Evolutionary conservation across 2,329 filamentous ascomycete genomes (phyloP).

Genomic region (Colletotrichum truncatum): DNA sequence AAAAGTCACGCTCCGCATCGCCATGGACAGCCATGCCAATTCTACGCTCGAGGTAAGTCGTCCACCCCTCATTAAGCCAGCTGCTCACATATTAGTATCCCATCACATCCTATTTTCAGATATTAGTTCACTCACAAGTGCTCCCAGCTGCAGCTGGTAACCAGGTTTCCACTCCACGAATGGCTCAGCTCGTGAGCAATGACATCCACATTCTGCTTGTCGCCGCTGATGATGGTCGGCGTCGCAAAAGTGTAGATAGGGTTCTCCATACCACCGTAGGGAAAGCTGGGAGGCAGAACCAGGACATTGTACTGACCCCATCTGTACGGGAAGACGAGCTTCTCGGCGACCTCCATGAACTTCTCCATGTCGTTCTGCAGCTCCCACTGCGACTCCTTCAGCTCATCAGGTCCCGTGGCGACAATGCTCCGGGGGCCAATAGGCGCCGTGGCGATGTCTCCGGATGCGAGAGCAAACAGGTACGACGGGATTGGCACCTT

Average conservation of each 20-base stretch:
- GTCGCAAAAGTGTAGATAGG: slow-evolving; percentile 96
- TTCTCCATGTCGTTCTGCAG: slow-evolving; percentile 90
- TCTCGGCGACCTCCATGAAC: slow-evolving; percentile 88
- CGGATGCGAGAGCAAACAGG: slow-evolving; percentile 89
- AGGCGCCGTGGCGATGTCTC: slow-evolving; percentile 85
- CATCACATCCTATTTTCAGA: background rate
- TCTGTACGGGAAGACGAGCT: slow-evolving; percentile 83
- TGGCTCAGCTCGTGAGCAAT: slow-evolving; percentile 86
- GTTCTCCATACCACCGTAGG: slow-evolving; percentile 92
- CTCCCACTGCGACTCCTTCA: slow-evolving; percentile 88
- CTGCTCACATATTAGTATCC: slow-evolving; percentile 41
- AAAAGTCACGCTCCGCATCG: slow-evolving; percentile 89
- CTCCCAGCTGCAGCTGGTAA: slow-evolving; percentile 83
- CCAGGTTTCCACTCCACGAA: slow-evolving; percentile 90
- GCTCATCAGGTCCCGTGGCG: slow-evolving; percentile 87
- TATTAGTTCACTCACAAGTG: slow-evolving; percentile 68
- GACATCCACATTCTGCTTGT: slow-evolving; percentile 92
- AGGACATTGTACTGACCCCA: slow-evolving; percentile 98
- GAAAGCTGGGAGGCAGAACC: slow-evolving; percentile 88
- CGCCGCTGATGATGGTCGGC: slow-evolving; percentile 91
- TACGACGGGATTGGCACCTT: slow-evolving; percentile 94
- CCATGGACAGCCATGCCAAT: slow-evolving; percentile 83
- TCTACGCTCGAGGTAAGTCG: slow-evolving; percentile 90
- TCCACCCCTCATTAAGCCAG: slow-evolving; percentile 87
- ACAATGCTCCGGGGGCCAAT: slow-evolving; percentile 89